Conservation (phyloP, 2,329 filamentous ascomycete genomes). For the Sordariomycetes sp. region DNA sequence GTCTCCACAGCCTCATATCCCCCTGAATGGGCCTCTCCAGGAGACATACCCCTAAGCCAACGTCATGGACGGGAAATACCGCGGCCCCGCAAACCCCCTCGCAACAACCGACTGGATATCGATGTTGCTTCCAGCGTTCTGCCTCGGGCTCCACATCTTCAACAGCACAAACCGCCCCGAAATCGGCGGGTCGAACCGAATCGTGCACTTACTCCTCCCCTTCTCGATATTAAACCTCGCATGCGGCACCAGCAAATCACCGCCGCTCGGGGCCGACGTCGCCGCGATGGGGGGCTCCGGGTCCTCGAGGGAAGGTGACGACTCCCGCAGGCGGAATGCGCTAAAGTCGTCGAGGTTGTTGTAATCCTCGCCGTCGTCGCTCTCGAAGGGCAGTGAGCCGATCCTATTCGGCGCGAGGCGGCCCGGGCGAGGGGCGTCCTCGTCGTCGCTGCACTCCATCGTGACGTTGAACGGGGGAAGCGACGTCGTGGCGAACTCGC, state of each 20-base stretch:
- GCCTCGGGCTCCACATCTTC: slow-evolving; percentile 77
- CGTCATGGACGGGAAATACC: slow-evolving; percentile 65
- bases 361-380: slow-evolving; percentile 23
- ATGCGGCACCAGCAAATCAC: slow-evolving; percentile 55
- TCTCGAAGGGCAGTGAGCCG: slow-evolving; percentile 41
- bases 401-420: slow-evolving; percentile 37
- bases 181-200: slow-evolving; percentile 72
- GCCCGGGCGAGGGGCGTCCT: slow-evolving; percentile 15
- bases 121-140: slow-evolving; percentile 56
- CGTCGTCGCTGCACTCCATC: slow-evolving; percentile 37
- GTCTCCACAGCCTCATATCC: neutral
- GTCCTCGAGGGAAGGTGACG: neutral
- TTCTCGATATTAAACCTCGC: slow-evolving; percentile 75
- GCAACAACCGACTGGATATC: slow-evolving; percentile 80
- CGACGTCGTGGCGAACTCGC: slow-evolving; percentile 32
- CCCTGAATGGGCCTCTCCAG: neutral
- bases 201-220: slow-evolving; percentile 72
- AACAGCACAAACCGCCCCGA: slow-evolving; percentile 74
- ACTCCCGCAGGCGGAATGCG: neutral
- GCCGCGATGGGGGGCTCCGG: slow-evolving; percentile 9
- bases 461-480: slow-evolving; percentile 39
- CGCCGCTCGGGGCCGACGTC: slow-evolving; percentile 26
- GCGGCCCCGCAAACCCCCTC: slow-evolving; percentile 72
- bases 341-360: slow-evolving; percentile 13
- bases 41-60: slow-evolving; percentile 27